Evolutionary conservation across 768 basidiomycete genomes (phyloP).

Genomic region (Pulveroboletus sp.): DNA sequence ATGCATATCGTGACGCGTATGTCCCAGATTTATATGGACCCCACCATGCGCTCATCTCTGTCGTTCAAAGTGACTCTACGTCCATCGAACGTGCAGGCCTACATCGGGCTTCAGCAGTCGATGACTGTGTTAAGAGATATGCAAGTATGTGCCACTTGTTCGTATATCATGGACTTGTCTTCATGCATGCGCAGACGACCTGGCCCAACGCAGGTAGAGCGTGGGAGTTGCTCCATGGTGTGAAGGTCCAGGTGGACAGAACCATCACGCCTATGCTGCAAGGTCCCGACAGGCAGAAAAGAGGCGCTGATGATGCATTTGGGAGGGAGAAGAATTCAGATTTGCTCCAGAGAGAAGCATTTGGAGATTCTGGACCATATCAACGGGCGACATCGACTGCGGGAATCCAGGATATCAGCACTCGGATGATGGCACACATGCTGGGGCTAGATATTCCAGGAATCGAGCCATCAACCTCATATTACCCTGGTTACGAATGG

Average conservation of each 20-base stretch:
- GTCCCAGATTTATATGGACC: conserved; percentile 19
- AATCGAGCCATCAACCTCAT: conserved; percentile 50
- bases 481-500: conserved; percentile 55
- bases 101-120: conserved; percentile 59
- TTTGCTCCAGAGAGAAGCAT: conserved; percentile 40
- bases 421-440: conserved; percentile 70
- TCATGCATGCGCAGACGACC: conserved; percentile 39
- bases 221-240: conserved; percentile 63
- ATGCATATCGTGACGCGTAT: conserved; percentile 75
- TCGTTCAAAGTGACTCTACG: conserved; percentile 54
- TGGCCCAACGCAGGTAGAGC: conserved; percentile 71
- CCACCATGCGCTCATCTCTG: conserved; percentile 10
- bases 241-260: conserved; percentile 49
- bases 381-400: conserved; percentile 20
- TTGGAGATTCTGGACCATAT: conserved; percentile 24
- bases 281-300: conserved; percentile 46
- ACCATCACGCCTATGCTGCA: conserved; percentile 34
- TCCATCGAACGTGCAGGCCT: conserved; percentile 68
- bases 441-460: conserved; percentile 62
- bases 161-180: conserved; percentile 3
- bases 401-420: conserved; percentile 60
- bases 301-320: conserved; percentile 60
- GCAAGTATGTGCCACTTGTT: conserved; percentile 42
- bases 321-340: conserved; percentile 49
- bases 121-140: conserved; percentile 61